Conservation (phyloP, 225 moss, liverwort and hornwort species). For the Pleurozium schreberi region DNA sequence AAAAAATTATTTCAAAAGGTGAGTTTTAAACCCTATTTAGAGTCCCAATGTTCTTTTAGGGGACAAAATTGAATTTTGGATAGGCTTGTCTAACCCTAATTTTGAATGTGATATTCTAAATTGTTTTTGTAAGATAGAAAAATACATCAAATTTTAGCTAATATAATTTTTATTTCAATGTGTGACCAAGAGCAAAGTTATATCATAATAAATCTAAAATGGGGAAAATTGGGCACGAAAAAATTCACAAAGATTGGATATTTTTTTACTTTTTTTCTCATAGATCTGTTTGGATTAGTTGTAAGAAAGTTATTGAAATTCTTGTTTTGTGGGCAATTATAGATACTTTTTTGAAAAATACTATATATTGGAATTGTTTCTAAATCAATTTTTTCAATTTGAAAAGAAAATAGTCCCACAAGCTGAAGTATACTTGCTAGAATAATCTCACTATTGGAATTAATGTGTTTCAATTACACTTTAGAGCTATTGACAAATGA, state of each 20-base stretch:
- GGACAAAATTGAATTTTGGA: fast-evolving
- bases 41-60: fast-evolving
- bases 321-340: background rate
- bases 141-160: fast-evolving
- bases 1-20: too few species aligned
- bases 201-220: fast-evolving
- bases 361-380: fast-evolving
- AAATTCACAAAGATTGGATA: background rate
- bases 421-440: background rate
- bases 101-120: background rate
- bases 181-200: fast-evolving
- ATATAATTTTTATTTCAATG: background rate
- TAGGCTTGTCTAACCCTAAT: background rate
- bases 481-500: background rate
- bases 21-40: too few species aligned
- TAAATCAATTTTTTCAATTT: background rate
- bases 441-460: background rate
- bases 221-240: fast-evolving
- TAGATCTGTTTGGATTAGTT: too few species aligned
- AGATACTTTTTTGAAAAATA: too few species aligned
- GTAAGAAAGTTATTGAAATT: background rate
- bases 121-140: background rate
- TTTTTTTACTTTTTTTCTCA: background rate
- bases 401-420: background rate
- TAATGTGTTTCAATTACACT: background rate